phyloP scores from a whole-genome alignment of 202 grass and related monocot species.

The Eragrostis tef region DNA sequence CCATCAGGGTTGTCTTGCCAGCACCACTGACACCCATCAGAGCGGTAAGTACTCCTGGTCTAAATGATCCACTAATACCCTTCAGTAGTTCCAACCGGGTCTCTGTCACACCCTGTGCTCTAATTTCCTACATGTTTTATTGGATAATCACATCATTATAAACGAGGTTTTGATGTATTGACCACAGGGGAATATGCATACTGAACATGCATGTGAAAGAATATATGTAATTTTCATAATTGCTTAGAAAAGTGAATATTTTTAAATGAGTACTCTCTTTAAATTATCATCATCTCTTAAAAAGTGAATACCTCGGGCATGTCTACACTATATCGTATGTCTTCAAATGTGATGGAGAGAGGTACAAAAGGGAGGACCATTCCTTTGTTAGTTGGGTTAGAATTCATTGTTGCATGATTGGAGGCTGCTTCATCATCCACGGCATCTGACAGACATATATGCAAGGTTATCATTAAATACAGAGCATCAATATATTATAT shows the following conservation, averaged over 20 bases:
- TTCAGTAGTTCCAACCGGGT: slow-evolving; percentile 71
- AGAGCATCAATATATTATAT: slow-evolving; percentile 25
- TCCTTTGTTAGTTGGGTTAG: slow-evolving; percentile 65
- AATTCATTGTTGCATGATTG: slow-evolving; percentile 57
- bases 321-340: slow-evolving; percentile 82
- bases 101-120: slow-evolving; percentile 68
- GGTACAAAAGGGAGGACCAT: slow-evolving; percentile 92
- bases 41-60: slow-evolving; percentile 87
- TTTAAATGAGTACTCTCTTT: no score
- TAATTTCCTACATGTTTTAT: slow-evolving; percentile 75
- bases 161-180: slow-evolving; percentile 22
- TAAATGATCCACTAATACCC: slow-evolving; percentile 87
- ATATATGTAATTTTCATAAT: slow-evolving; percentile 29
- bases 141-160: slow-evolving; percentile 33
- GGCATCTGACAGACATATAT: slow-evolving; percentile 44
- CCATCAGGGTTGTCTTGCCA: slow-evolving; percentile 93
- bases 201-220: not conserved
- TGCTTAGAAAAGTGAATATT: no score
- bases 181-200: slow-evolving; percentile 16
- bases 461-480: slow-evolving; percentile 15
- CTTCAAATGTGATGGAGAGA: slow-evolving; percentile 75
- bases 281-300: not conserved
- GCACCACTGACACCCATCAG: slow-evolving; percentile 96
- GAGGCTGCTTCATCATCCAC: slow-evolving; percentile 49
- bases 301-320: slow-evolving; percentile 76